Base-by-base conservation (phyloP, 768 basidiomycete species). In the Kondoa subrosea region DNA sequence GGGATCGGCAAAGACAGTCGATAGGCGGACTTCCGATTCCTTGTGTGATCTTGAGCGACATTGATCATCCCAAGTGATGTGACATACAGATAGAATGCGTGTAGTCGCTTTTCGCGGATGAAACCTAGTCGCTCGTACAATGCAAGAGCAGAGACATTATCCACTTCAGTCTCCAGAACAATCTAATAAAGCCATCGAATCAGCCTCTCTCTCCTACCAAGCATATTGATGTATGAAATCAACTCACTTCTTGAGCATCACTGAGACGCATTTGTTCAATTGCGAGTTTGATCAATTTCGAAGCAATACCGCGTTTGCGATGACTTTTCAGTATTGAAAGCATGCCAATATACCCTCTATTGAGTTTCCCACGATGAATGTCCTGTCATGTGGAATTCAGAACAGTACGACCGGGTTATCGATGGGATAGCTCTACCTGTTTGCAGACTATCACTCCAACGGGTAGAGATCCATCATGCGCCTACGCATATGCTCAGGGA, bases 331-430 rank as follows among this genome's bases (percentile, higher is more conserved):
- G 82, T 31, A 96, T 91, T 74, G 89, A 90, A 66, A 97, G 83
- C 95, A 97, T 97, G 40, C 92, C 95, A 68, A 99, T 93, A 76
- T 99, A 99, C 16, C 95, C 95, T 75, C 95, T 79, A 76, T 91
- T 89, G 12, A 83, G 80, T 68, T 75, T 76, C 50, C 80, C 78
- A 70, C 86, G 82, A 78, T 97, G 95, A 76, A 83, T 81, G 73
- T 91, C 91, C 78, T 95, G 40, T 50, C 40, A n/a, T n/a, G n/a
- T n/a, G n/a, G n/a, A n/a, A n/a, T n/a, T 50, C 40, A 50, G 8
- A 21, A 8, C 40, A 8, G 40, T 50, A 8, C 12, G 40, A 21
- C 21, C 40, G 40, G 12, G 12, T 21, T 50, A 50, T 21, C 12
- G 40, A 50, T 21, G 40, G 40, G 21, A 50, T 50, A 21, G 40